Conservation (phyloP, 345 rosid species). For the Eucalyptus marginata region DNA sequence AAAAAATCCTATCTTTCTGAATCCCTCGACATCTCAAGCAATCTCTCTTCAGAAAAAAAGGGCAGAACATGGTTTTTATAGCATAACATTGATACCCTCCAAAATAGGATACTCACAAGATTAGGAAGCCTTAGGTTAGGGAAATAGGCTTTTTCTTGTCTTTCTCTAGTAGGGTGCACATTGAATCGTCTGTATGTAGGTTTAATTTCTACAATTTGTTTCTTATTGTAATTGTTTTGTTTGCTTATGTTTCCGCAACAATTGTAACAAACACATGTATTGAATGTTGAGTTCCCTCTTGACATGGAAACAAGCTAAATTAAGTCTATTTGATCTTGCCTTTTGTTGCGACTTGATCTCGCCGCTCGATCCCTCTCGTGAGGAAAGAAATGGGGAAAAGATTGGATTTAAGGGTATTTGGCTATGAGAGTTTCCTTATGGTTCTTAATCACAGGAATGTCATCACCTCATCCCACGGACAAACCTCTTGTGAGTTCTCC, state of each 20-base stretch:
- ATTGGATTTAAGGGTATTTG: too few relatives aligned
- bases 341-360: background rate
- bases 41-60: background rate
- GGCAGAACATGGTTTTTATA: background rate
- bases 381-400: too few relatives aligned
- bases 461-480: too few relatives aligned
- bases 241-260: background rate
- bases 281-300: background rate
- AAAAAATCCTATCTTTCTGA: background rate
- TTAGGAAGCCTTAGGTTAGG: background rate
- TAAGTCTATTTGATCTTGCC: background rate
- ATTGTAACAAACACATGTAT: background rate
- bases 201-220: background rate
- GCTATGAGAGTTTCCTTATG: accelerated
- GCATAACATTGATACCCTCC: background rate
- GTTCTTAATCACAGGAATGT: too few relatives aligned
- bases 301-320: background rate
- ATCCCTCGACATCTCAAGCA: background rate
- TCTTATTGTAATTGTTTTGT: background rate
- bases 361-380: accelerated
- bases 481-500: too few relatives aligned
- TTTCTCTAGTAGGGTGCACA: background rate
- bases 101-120: background rate
- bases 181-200: background rate
- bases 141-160: background rate